Percentiles rank a stretch among this genome's conserved stretches.
These are phyloP conservation scores for Andrographis paniculata DNA, from an alignment of 305 asterid species.

Conservation along the genomic window DNA sequence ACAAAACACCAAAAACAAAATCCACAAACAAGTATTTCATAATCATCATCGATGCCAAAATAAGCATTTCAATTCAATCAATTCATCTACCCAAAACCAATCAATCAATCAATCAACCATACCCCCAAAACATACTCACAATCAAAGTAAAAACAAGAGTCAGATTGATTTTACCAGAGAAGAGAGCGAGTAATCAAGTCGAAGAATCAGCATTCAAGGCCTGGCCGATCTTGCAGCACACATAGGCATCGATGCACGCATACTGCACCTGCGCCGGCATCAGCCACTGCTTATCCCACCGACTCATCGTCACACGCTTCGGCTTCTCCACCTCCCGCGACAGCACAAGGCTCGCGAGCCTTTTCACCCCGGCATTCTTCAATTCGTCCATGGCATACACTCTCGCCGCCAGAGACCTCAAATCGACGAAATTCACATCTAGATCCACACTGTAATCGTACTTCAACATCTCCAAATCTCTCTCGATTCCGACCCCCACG, in stretches of 20 bases:
- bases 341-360: slow-evolving; percentile 20
- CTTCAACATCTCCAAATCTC: slow-evolving; percentile 27
- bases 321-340: slow-evolving; percentile 27
- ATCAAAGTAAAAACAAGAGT: too few relatives aligned
- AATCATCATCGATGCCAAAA: too few relatives aligned
- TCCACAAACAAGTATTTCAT: too few relatives aligned
- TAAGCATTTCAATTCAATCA: too few relatives aligned
- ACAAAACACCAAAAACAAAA: too few relatives aligned
- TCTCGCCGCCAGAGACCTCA: slow-evolving; percentile 29
- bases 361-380: slow-evolving; percentile 27
- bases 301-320: slow-evolving; percentile 25
- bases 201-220: slow-evolving; percentile 28
- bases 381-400: slow-evolving; percentile 19
- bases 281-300: slow-evolving; percentile 31
- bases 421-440: slow-evolving; percentile 22
- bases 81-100: too few relatives aligned
- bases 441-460: slow-evolving; percentile 25
- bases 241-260: slow-evolving; percentile 31
- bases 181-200: too few relatives aligned
- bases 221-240: slow-evolving; percentile 26
- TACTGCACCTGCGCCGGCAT: slow-evolving; percentile 26
- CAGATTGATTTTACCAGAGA: too few relatives aligned
- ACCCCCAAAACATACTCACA: too few relatives aligned
- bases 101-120: too few relatives aligned
- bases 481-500: slow-evolving; percentile 31